Evolutionary conservation across 2,329 filamentous ascomycete genomes (phyloP), one percentile per base, ranked within the genome.

Genomic region (Fusarium oligoseptatum): DNA sequence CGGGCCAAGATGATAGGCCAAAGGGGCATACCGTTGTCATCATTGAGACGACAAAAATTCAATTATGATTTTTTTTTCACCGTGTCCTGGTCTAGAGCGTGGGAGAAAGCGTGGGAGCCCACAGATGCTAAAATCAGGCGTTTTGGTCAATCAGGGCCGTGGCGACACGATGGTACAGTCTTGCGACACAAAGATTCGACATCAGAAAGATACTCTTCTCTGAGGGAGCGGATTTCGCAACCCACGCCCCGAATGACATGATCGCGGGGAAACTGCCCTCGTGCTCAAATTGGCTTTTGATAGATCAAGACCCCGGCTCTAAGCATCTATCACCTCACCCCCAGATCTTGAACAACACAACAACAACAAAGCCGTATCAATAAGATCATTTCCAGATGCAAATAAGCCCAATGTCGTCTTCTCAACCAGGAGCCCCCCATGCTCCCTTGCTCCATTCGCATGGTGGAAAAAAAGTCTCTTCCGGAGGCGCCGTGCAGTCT

Each of bases 181-280:
- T 75, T 73, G 67, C 73, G 55, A 73, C 67, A 71, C 67, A 71
- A 34, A 62, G 56, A 56, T 71, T 67, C 14, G 57, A 43, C 50
- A 56, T 60, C 29, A 17, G 24, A 60, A 39, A 20, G 22, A 66
- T 15, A 45, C 22, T 55, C 60, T 67, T 34, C 48, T 61, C 62
- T 52, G 62, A 37, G 29, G 34, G 65, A 48, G 58, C 39, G 37
- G 45, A 72, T 74, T 68, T 68, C 76, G 77, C 74, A 78, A 78
- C 65, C 55, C 60, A 48, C 48, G 64, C 58, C 67, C 36, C 60
- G 66, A 68, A 78, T 78, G 76, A 60, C 77, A 78, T 78, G 74
- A 77, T 78, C 72, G 72, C 66, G 70, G 75, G 71, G 75, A 72
- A 75, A 41, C 57, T 64, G 67, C 62, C 72, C 72, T 67, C 72